Base-by-base conservation (phyloP, 2,329 filamentous ascomycete species). In the Pseudovirgaria hyperparasitica region DNA sequence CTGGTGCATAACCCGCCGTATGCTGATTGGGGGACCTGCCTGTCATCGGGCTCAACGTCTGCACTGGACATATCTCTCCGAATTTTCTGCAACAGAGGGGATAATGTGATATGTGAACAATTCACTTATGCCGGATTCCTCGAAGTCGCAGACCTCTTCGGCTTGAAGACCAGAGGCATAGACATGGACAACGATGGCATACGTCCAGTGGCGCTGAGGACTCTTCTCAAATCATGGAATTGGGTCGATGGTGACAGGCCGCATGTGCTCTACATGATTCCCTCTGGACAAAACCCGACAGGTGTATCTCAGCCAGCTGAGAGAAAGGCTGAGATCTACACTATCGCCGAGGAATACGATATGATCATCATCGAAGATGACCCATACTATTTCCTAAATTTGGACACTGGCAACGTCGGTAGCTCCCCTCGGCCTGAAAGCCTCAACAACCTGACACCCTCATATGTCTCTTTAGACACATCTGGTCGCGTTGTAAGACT, bases 391-490 rank as follows among this genome's bases (percentile, higher is more conserved):
- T 48, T 41, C 29, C 26, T 47, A 9, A 38, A 40, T 16, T 19
- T 40, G 10, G 27, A 19, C 9, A 18, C n/a, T 22, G 12, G n/a
- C 14, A 18, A 9, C 12, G 16, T 15, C 12, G 24, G 15, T 9
- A 17, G n/a, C 9, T 10, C 11, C 5, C 12, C 8, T 12, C 18
- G 17, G 17, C 13, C 20, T 4, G 16, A 29, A 0, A 42, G 40
- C 19, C 22, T 43, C 6, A n/a, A 13, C 4, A 13, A 25, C 5
- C 33, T 45, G 2, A 30, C 34, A 4, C 19, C 33, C 2, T 54
- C 51, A 0, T 55, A 52, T 27, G 34, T 57, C 0, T 47, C 45
- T 2, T 28, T 57, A 7, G 54, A 57, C 22, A 30, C 26, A 1
- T 43, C 37, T 8, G 49, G 49, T 3, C 41, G 49, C 8, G 49